phyloP scores from a whole-genome alignment of 208 protist genomes.

The Angomonas desouzai region DNA sequence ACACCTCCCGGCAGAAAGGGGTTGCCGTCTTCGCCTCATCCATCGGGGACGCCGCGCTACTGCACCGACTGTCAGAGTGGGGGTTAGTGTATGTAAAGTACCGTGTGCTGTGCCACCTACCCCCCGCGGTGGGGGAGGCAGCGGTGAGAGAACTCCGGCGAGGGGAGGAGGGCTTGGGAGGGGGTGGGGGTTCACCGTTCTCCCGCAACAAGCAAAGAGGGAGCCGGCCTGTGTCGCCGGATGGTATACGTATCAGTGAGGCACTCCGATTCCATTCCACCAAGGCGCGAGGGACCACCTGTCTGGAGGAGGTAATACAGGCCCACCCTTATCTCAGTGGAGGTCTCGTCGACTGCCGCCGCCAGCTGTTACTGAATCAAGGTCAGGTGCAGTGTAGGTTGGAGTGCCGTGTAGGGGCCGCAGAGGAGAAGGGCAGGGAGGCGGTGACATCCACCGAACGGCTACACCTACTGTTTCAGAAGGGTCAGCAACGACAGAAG shows the following conservation, averaged over 20 bases:
- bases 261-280: no score
- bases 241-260: no score
- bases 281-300: not conserved
- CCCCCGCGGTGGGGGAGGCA: constrained; percentile 25
- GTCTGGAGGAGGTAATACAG: constrained; percentile 14
- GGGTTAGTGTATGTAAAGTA: constrained; percentile 54
- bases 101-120: constrained; percentile 65
- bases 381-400: not conserved
- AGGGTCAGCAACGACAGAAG: not conserved
- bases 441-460: not conserved
- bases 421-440: not conserved
- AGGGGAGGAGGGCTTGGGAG: not conserved
- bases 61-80: constrained; percentile 58
- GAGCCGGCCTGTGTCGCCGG: no score
- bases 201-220: no score
- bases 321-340: constrained; percentile 25
- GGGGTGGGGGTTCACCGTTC: no score
- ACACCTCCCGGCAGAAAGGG: constrained; percentile 50
- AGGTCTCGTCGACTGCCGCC: constrained; percentile 29
- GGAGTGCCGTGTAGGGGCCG: not conserved
- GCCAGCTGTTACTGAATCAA: constrained; percentile 3
- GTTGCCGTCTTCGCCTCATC: constrained; percentile 38
- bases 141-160: not conserved
- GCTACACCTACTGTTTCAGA: not conserved
- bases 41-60: constrained; percentile 39